These are phyloP conservation scores for Aspergillus olivimuriae DNA, from an alignment of 495 filamentous ascomycete species.

Conservation along the genomic window DNA sequence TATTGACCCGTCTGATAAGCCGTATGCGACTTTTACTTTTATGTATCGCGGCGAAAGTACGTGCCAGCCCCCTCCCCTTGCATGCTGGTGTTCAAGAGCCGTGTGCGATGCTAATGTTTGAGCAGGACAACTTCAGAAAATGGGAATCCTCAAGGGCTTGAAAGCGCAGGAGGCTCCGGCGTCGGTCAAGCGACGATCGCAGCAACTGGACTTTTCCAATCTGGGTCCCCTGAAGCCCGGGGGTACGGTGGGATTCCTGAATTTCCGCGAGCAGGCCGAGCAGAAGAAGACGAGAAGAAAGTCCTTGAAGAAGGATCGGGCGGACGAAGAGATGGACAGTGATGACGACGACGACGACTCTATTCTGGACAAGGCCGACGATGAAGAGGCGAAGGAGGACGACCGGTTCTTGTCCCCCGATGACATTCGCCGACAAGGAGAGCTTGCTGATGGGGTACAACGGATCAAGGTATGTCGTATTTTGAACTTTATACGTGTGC, in stretches of 20 bases:
- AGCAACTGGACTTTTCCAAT: slow-evolving; percentile 73
- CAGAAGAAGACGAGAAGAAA: slow-evolving; percentile 45
- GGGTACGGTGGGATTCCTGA: slow-evolving; percentile 81
- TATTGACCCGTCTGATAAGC: slow-evolving; percentile 92
- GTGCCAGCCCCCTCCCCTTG: slow-evolving; percentile 24
- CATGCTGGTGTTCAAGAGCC: background rate
- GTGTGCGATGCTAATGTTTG: slow-evolving; percentile 17
- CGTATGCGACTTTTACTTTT: slow-evolving; percentile 96
- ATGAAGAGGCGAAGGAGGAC: slow-evolving; percentile 66
- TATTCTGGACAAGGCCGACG: slow-evolving; percentile 57
- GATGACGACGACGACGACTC: slow-evolving; percentile 58
- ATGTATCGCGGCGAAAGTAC: slow-evolving; percentile 94
- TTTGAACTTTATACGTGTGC: too few species aligned
- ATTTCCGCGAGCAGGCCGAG: slow-evolving; percentile 71
- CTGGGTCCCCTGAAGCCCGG: slow-evolving; percentile 77
- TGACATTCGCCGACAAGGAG: slow-evolving; percentile 75
- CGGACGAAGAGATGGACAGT: slow-evolving; percentile 67
- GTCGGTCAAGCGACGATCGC: slow-evolving; percentile 63
- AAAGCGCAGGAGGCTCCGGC: slow-evolving; percentile 53
- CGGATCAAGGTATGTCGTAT: slow-evolving; percentile 74
- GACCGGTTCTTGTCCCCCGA: slow-evolving; percentile 59
- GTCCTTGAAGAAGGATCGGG: slow-evolving; percentile 46
- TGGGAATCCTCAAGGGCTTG: slow-evolving; percentile 69
- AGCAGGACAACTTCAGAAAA: slow-evolving; percentile 84
- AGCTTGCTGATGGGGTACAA: slow-evolving; percentile 83